Evolutionary conservation across 1,284 basidiomycete genomes (phyloP).

Genomic region (Takashimella koratensis): DNA sequence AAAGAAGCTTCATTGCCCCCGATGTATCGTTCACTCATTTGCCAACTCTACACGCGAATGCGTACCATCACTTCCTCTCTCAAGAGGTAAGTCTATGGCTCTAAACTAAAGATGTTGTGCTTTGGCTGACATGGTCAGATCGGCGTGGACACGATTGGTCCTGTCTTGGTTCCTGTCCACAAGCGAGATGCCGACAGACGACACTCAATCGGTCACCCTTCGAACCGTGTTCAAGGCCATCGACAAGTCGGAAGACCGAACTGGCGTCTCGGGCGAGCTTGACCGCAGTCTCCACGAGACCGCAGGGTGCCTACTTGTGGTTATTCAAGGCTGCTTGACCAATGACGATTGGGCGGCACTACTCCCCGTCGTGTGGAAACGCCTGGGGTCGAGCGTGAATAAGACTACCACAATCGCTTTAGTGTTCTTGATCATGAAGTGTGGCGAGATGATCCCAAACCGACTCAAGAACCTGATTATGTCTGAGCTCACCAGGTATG

Average conservation of each 20-base stretch:
- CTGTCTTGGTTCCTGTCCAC: slow-evolving; percentile 9
- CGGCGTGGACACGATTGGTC: slow-evolving; percentile 7
- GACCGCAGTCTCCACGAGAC: not conserved
- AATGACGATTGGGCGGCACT: slow-evolving; percentile 30
- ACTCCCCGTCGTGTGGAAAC: slow-evolving; percentile 31
- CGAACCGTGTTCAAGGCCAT: not conserved
- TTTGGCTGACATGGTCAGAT: not conserved
- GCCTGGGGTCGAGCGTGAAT: not conserved
- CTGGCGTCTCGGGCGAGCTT: not conserved
- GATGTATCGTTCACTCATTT: slow-evolving; percentile 27
- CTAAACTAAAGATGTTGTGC: not conserved
- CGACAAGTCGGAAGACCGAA: not conserved
- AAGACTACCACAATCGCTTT: not conserved
- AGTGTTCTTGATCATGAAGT: slow-evolving; percentile 40
- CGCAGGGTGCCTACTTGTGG: slow-evolving; percentile 19
- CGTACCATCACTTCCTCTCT: slow-evolving; percentile 23
- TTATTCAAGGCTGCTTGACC: slow-evolving; percentile 24
- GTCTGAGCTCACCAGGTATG: slow-evolving; percentile 26
- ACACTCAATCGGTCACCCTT: not conserved
- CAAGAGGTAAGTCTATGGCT: slow-evolving; percentile 16
- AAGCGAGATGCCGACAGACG: not conserved
- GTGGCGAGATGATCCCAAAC: slow-evolving; percentile 29
- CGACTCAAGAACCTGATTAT: slow-evolving; percentile 18
- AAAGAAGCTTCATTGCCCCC: slow-evolving; percentile 20
- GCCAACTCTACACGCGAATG: slow-evolving; percentile 23